Percentiles rank a stretch among this genome's conserved stretches.
These are phyloP conservation scores for Rubroboletus pulcherrimus DNA, from an alignment of 768 basidiomycete species.

Conservation along the genomic window DNA sequence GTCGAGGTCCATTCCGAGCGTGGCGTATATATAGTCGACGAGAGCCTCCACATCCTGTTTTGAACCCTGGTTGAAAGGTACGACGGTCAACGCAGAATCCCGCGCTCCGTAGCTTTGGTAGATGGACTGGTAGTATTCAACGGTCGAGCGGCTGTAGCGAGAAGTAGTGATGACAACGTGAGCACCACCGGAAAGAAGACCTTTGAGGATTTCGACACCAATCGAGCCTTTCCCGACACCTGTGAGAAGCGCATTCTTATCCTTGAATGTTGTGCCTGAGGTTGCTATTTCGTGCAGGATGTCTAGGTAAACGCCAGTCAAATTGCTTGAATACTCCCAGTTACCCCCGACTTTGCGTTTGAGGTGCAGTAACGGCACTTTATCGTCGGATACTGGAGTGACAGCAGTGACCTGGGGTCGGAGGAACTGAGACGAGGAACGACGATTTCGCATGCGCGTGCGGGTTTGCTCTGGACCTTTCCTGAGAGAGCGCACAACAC, in stretches of 20 bases:
- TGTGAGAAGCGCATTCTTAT: constrained; percentile 97
- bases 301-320: constrained; percentile 94
- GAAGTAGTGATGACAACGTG: constrained; percentile 98
- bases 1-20: constrained; percentile 93
- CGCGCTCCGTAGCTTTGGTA: constrained; percentile 94
- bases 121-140: constrained; percentile 98
- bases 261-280: constrained; percentile 96
- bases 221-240: constrained; percentile 98
- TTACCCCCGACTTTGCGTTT: constrained; percentile 93
- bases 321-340: constrained; percentile 97
- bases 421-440: constrained; percentile 95
- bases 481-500: constrained; percentile 89
- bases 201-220: constrained; percentile 96
- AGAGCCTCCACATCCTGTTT: constrained; percentile 98
- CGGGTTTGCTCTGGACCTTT: constrained; percentile 64
- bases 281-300: constrained; percentile 98
- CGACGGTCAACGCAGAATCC: constrained; percentile 95
- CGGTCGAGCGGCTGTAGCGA: constrained; percentile 90
- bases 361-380: constrained; percentile 90
- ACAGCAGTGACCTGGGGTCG: constrained; percentile 79
- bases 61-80: constrained; percentile 98
- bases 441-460: constrained; percentile 64
- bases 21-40: constrained; percentile 96
- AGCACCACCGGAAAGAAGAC: constrained; percentile 92
- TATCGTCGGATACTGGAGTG: constrained; percentile 75